Evolutionary conservation across 2,329 filamentous ascomycete genomes (phyloP).

Genomic region (Ilyonectria destructans): DNA sequence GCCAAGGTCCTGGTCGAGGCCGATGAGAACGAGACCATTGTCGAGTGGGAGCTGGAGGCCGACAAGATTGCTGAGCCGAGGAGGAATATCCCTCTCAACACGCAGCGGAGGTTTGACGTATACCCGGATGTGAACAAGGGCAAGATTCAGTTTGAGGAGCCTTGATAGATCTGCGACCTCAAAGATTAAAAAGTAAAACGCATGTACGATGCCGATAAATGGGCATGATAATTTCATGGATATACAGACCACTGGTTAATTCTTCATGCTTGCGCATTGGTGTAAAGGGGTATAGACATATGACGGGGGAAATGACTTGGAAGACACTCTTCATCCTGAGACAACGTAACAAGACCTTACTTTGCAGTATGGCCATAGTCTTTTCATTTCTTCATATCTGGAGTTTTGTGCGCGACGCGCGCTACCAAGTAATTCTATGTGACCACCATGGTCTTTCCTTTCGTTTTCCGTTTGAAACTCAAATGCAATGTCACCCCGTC

Average conservation of each 20-base stretch:
- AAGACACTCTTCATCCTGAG: conserved; percentile 37
- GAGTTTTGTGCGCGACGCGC: conserved; percentile 8
- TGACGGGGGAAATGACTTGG: background rate
- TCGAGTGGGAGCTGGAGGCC: conserved; percentile 80
- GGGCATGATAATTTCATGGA: background rate
- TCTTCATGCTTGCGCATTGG: background rate
- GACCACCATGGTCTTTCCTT: conserved; percentile 39
- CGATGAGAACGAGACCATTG: conserved; percentile 82
- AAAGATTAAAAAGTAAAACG: conserved; percentile 6
- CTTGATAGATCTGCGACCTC: conserved; percentile 19
- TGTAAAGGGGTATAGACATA: background rate
- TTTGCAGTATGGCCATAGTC: conserved; percentile 37
- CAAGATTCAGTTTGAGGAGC: conserved; percentile 58
- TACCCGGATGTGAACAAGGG: conserved; percentile 90
- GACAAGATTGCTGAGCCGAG: conserved; percentile 82
- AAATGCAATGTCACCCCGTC: conserved; percentile 40
- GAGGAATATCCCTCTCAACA: conserved; percentile 86
- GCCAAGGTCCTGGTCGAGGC: conserved; percentile 86
- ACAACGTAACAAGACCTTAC: conserved; percentile 36
- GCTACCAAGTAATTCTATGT: conserved; percentile 36
- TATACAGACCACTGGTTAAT: background rate
- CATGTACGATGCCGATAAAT: conserved; percentile 4
- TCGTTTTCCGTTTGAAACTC: conserved; percentile 43
- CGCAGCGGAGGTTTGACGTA: conserved; percentile 93
- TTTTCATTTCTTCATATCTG: conserved; percentile 34